Evolutionary conservation across 768 basidiomycete species (phyloP).

Genomic region (Boletus speciosus): DNA sequence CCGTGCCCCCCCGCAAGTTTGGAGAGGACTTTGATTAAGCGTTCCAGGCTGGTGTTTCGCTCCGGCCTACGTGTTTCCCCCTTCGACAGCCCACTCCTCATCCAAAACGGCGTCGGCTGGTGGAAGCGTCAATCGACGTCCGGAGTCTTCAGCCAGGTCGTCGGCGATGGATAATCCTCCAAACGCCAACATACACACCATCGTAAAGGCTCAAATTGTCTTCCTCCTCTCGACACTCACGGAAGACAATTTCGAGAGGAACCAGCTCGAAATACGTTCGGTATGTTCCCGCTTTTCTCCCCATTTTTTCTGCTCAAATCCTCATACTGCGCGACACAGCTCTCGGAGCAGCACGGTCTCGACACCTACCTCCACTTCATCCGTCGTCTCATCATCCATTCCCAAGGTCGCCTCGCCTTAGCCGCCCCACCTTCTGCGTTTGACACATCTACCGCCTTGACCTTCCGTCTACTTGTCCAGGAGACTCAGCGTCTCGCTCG

Average conservation of each 20-base stretch:
- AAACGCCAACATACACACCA: slow-evolving; percentile 83
- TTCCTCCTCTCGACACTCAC: slow-evolving; percentile 94
- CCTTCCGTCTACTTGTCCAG: slow-evolving; percentile 82
- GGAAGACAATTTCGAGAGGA: slow-evolving; percentile 95
- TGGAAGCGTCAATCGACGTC: slow-evolving; percentile 66
- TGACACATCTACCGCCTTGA: slow-evolving; percentile 73
- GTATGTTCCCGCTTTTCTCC: slow-evolving; percentile 48
- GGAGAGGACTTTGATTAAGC: slow-evolving; percentile 20
- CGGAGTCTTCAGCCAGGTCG: slow-evolving; percentile 72
- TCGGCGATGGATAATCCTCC: slow-evolving; percentile 85
- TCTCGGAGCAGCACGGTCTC: slow-evolving; percentile 94
- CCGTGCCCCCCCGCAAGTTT: slow-evolving; percentile 13
- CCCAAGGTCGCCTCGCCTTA: slow-evolving; percentile 65
- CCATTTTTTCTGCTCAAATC: slow-evolving; percentile 2
- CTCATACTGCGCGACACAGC: slow-evolving; percentile 45
- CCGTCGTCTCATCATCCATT: slow-evolving; percentile 89
- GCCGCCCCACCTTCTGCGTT: slow-evolving; percentile 59
- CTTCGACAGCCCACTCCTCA: slow-evolving; percentile 25
- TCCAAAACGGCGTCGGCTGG: slow-evolving; percentile 68
- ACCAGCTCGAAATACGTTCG: slow-evolving; percentile 91
- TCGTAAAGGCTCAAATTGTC: slow-evolving; percentile 96
- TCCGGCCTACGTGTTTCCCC: slow-evolving; percentile 35
- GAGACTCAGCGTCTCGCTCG: slow-evolving; percentile 87
- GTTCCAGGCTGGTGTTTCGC: slow-evolving; percentile 30
- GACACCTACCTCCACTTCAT: slow-evolving; percentile 98